phyloP scores from a whole-genome alignment of 441 rosid species.

The Adansonia grandidieri region DNA sequence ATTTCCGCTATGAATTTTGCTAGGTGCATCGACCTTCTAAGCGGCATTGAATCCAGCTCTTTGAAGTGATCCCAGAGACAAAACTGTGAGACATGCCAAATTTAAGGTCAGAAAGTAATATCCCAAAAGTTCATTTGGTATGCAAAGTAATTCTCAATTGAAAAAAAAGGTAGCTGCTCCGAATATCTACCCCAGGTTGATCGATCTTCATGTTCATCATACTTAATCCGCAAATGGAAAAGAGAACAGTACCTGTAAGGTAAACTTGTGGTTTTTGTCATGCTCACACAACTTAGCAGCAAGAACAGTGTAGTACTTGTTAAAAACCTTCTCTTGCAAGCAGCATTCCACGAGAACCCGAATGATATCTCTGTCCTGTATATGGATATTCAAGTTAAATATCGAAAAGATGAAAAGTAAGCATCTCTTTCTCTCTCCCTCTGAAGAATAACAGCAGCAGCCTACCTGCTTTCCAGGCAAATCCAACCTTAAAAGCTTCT shows the following conservation, averaged over 20 bases:
- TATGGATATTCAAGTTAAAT: not conserved
- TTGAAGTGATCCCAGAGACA: slow-evolving; percentile 90
- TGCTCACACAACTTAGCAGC: slow-evolving; percentile 84
- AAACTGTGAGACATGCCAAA: slow-evolving; percentile 49
- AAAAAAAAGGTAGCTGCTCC: not conserved
- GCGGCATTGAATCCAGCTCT: slow-evolving; percentile 72
- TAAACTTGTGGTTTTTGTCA: slow-evolving; percentile 83
- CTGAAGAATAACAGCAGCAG: not conserved
- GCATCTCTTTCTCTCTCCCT: not conserved
- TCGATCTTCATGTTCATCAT: not conserved
- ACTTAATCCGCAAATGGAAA: slow-evolving; percentile 1
- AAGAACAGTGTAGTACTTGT: slow-evolving; percentile 77
- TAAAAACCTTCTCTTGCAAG: slow-evolving; percentile 82
- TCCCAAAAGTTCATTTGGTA: not conserved
- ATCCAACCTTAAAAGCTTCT: slow-evolving; percentile 83
- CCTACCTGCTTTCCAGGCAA: slow-evolving; percentile 79
- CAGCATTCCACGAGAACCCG: slow-evolving; percentile 89
- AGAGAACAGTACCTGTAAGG: slow-evolving; percentile 64
- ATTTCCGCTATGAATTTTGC: slow-evolving; percentile 86
- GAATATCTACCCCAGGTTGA: not conserved
- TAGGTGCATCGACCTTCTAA: slow-evolving; percentile 78
- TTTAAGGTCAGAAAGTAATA: not conserved
- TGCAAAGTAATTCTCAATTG: not conserved
- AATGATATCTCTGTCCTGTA: slow-evolving; percentile 88
- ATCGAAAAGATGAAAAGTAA: not conserved